Evolutionary conservation across 2,329 filamentous ascomycete genomes (phyloP).

Genomic region (Aspergillus felis): DNA sequence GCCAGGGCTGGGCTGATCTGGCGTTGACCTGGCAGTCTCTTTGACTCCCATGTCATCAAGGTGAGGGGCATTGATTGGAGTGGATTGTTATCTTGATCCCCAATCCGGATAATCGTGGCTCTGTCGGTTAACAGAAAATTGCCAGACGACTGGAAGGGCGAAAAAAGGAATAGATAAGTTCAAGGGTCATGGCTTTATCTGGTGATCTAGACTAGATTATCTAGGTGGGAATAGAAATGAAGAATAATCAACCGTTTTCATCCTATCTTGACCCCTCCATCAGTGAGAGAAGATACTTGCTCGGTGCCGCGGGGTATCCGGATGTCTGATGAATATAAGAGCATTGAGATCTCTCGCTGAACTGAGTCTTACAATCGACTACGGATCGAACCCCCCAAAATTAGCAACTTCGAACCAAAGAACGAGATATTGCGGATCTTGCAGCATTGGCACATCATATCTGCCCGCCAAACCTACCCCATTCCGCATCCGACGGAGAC

Average conservation of each 20-base stretch:
- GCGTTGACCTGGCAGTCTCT: constrained; percentile 1
- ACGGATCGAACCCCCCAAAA: constrained; percentile 2
- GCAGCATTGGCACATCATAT: not conserved
- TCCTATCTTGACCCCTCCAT: not conserved
- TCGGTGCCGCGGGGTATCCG: not conserved
- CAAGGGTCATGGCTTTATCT: not conserved
- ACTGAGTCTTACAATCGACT: not conserved
- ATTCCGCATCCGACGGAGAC: constrained; percentile 1
- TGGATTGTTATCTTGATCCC: not conserved
- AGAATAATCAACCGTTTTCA: not conserved
- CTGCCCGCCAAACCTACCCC: not conserved
- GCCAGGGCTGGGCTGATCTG: not conserved
- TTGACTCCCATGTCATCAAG: constrained; percentile 9
- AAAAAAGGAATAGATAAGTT: not conserved
- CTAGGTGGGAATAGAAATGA: no score
- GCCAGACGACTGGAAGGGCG: not conserved
- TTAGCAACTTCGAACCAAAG: constrained; percentile 1
- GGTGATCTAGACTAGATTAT: not conserved
- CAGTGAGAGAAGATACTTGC: not conserved
- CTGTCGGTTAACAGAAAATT: constrained; percentile 16
- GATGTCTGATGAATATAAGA: not conserved
- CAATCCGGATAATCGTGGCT: constrained; percentile 18
- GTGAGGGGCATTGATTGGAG: constrained; percentile 11
- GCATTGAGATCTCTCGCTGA: not conserved
- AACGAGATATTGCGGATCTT: not conserved